Evolutionary conservation across 202 grass and related monocot species (phyloP), one percentile per base, ranked within the genome.

Genomic region (Hordeum pubiflorum): DNA sequence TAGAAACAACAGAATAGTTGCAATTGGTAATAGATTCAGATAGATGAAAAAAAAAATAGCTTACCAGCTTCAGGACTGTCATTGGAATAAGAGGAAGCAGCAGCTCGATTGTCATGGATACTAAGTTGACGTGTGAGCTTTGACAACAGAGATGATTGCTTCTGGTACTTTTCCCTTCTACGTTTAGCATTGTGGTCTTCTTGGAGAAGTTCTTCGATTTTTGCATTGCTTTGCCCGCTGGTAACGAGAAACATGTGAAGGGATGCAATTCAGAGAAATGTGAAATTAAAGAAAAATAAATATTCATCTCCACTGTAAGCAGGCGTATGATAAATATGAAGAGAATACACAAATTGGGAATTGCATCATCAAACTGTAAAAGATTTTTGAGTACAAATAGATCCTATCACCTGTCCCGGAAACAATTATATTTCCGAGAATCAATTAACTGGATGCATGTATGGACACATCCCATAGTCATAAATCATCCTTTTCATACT

Each of bases 61-160:
- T 84, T 87, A 99, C 96, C 96, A 72, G 84, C 62, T 77, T 85
- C 92, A 69, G 84, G 27, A 69, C 62, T 79, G 40, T 82, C 84
- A 36, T 89, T 86, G 20, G 96, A 89, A 78, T 87, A 88, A 69
- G 87, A 88, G 21, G 94, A 89, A 65, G 77, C 83, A 58, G 89
- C 73, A 43, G 91, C 89, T 64, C 92, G 86, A 78, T 99, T 99
- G 78, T 99, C 96, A 74, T 99, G 92, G 68, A 99, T 85, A 20
- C 90, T 93, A 32, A 99, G 87, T 69, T 96, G 92, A 27, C 96
- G 92, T 68, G 92, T 99, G 65, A 99, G 96, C 85, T 96, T 99
- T 58, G 96, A 93, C 55, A 99, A 60, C 57, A 96, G 91, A 52
- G 92, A 93, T 63, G 96, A 99, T 61, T 99, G 96, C 75, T 83